phyloP scores from a whole-genome alignment of 169 alveolate genomes.

The Cryptosporidium baileyi region DNA sequence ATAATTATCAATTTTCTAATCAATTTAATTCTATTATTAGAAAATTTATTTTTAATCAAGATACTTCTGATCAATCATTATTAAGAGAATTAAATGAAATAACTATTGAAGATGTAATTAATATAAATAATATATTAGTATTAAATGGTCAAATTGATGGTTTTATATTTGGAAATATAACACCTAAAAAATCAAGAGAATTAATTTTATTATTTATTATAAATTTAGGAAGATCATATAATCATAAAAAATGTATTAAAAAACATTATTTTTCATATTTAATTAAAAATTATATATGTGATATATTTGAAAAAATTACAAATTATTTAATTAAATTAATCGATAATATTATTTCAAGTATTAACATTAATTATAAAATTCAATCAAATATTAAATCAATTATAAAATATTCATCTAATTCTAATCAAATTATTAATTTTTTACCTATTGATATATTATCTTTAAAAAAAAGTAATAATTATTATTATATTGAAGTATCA shows the following conservation, averaged over 20 bases:
- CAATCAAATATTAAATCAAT: background rate
- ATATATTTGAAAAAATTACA: background rate
- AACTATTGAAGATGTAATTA: background rate
- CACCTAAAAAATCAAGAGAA: conserved; percentile 34
- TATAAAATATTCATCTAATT: background rate
- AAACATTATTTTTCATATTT: background rate
- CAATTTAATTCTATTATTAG: conserved; percentile 11
- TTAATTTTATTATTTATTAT: conserved; percentile 27
- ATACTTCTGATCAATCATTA: background rate
- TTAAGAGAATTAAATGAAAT: background rate
- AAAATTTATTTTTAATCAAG: background rate
- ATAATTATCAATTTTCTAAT: background rate
- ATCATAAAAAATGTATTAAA: background rate
- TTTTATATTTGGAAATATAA: conserved; percentile 14
- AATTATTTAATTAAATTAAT: background rate
- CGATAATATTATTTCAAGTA: background rate
- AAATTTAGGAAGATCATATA: conserved; percentile 19
- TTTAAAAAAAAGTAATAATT: background rate
- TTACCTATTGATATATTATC: conserved; percentile 40
- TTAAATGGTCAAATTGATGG: conserved; percentile 27
- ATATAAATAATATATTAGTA: background rate
- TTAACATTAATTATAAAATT: background rate
- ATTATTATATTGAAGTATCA: conserved; percentile 12
- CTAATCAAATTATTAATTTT: background rate
- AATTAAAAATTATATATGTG: background rate